Evolutionary conservation across 805 yeast species (phyloP).

Genomic region (Saccharomycopsis fibuligera): DNA sequence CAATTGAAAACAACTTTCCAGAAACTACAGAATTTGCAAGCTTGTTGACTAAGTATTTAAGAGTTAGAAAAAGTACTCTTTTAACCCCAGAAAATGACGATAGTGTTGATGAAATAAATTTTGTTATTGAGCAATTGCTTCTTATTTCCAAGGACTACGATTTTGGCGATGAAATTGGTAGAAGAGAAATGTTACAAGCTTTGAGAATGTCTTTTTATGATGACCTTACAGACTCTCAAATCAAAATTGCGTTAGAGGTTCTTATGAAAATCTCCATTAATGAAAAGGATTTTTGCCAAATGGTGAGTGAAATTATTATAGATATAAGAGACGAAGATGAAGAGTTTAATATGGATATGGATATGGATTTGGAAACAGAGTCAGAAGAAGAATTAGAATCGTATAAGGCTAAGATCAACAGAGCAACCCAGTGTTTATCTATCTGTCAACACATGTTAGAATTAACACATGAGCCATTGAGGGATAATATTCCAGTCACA

Average conservation of each 20-base stretch:
- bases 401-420: conserved; percentile 22
- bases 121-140: conserved; percentile 68
- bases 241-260: conserved; percentile 54
- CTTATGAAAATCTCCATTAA: conserved; percentile 65
- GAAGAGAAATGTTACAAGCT: conserved; percentile 63
- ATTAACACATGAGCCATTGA: conserved; percentile 56
- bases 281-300: conserved; percentile 78
- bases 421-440: conserved; percentile 51
- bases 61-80: conserved; percentile 34
- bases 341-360: conserved; percentile 25
- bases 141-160: conserved; percentile 66
- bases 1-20: conserved; percentile 66
- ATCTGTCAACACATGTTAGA: conserved; percentile 67
- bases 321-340: conserved; percentile 67
- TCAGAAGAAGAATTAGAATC: conserved; percentile 24
- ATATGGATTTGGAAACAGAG: conserved; percentile 25
- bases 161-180: conserved; percentile 84
- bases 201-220: conserved; percentile 56
- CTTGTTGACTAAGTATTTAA: conserved; percentile 49
- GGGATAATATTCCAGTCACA: conserved; percentile 56
- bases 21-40: conserved; percentile 70
- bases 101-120: conserved; percentile 48
- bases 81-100: conserved; percentile 25
- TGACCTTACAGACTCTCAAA: conserved; percentile 45
- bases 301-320: conserved; percentile 78